These are phyloP conservation scores for Rosa multiflora DNA, from an alignment of 306 rosid genomes.

Conservation along the genomic window DNA sequence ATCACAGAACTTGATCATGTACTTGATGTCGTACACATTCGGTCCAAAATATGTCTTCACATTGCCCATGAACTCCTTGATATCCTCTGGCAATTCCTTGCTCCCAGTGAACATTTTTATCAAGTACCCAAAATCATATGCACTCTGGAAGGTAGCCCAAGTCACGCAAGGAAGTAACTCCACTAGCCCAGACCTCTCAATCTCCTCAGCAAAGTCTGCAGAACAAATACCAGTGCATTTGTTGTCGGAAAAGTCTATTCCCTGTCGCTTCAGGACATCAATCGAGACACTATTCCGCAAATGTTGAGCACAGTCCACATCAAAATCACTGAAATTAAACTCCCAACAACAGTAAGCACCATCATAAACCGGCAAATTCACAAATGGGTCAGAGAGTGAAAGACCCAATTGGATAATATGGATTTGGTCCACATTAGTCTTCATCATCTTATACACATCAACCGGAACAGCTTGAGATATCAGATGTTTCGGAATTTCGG, in stretches of 20 bases:
- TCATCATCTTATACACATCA: not conserved
- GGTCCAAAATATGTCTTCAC: not conserved
- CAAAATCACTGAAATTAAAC: constrained; percentile 8
- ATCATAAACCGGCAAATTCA: not conserved
- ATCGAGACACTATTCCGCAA: not conserved
- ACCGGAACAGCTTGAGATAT: not conserved
- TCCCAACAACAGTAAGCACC: not conserved
- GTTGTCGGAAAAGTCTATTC: not conserved
- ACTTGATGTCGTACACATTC: constrained; percentile 5
- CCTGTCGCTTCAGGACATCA: not conserved
- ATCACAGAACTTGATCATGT: not conserved
- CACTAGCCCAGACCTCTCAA: not conserved
- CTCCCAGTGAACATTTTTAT: not conserved
- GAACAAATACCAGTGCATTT: not conserved
- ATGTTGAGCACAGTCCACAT: not conserved
- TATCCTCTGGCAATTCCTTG: not conserved
- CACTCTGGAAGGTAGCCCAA: constrained; percentile 7
- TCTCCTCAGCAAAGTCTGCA: not conserved
- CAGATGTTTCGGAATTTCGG: not conserved
- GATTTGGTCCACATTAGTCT: constrained; percentile 2
- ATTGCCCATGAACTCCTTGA: not conserved
- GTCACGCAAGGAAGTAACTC: not conserved
- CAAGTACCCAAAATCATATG: constrained; percentile 5
- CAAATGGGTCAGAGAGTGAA: not conserved
- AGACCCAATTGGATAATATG: constrained; percentile 6